Percentiles rank a stretch among this genome's conserved stretches.
These are phyloP conservation scores for Emericellopsis cladophorae DNA, from an alignment of 2,329 filamentous ascomycete genomes.

Conservation along the genomic window DNA sequence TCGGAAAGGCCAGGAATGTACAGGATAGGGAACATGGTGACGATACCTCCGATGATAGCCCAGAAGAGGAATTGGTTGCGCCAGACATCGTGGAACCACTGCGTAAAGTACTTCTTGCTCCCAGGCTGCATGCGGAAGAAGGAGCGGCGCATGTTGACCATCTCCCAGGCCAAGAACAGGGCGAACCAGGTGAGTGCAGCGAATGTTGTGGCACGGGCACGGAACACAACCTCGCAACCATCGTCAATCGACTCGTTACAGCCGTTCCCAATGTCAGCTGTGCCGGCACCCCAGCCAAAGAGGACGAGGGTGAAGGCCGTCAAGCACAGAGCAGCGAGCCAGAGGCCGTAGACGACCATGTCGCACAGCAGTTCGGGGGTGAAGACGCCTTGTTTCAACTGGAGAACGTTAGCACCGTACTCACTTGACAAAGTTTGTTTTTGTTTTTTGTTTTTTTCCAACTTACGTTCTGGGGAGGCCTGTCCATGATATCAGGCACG, in stretches of 20 bases:
- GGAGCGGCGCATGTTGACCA: slow-evolving; percentile 55
- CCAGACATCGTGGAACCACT: slow-evolving; percentile 57
- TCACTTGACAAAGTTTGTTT: no score
- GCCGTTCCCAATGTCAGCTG: slow-evolving; percentile 36
- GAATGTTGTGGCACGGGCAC: slow-evolving; percentile 59
- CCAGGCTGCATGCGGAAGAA: slow-evolving; percentile 63
- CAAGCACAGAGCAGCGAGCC: slow-evolving; percentile 50
- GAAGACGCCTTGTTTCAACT: slow-evolving; percentile 43
- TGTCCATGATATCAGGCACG: slow-evolving; percentile 53
- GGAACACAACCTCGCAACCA: slow-evolving; percentile 48
- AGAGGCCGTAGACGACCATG: slow-evolving; percentile 54
- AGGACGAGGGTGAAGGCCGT: slow-evolving; percentile 38
- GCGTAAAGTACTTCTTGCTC: slow-evolving; percentile 45
- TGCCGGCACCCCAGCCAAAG: slow-evolving; percentile 32
- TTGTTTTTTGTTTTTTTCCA: no score
- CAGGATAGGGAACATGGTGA: slow-evolving; percentile 34
- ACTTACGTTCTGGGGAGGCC: slow-evolving; percentile 52
- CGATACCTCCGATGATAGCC: slow-evolving; percentile 33
- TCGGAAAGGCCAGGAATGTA: slow-evolving; percentile 47
- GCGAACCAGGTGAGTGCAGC: slow-evolving; percentile 63
- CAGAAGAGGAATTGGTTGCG: slow-evolving; percentile 60
- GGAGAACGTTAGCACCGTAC: background rate
- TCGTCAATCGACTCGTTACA: slow-evolving; percentile 44
- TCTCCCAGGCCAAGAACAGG: slow-evolving; percentile 65
- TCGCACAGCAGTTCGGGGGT: slow-evolving; percentile 52